Percentiles rank a stretch among this genome's conserved stretches.
Conservation (phyloP, 2,329 filamentous ascomycete genomes). For the Ambrosiella cleistominuta region DNA sequence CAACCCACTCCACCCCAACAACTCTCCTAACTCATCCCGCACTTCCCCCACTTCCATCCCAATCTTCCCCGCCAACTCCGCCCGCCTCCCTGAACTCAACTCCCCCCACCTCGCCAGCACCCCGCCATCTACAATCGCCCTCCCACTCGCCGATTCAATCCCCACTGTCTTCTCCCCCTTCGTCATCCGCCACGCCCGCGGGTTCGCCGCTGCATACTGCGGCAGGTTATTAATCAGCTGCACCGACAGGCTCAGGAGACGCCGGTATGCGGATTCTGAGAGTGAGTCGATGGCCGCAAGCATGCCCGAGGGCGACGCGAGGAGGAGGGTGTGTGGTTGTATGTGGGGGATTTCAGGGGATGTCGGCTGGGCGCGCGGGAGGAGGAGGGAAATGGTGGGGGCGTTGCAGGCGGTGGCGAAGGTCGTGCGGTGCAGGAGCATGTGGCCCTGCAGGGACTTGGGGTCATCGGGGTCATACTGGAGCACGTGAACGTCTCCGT, state of each 20-base stretch:
- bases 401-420: constrained; percentile 73
- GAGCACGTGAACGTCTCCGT: constrained; percentile 72
- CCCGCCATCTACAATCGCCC: constrained; percentile 63
- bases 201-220: constrained; percentile 65
- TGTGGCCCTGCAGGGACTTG: constrained; percentile 76
- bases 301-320: constrained; percentile 59
- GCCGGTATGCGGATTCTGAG: constrained; percentile 63
- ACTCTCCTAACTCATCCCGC: constrained; percentile 48
- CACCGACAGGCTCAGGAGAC: constrained; percentile 62
- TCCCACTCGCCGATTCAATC: constrained; percentile 40
- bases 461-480: constrained; percentile 95
- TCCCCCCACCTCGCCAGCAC: constrained; percentile 60
- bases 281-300: constrained; percentile 63
- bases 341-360: constrained; percentile 19
- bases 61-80: constrained; percentile 57
- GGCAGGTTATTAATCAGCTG: constrained; percentile 63
- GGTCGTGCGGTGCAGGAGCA: constrained; percentile 69
- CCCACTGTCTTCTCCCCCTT: constrained; percentile 30
- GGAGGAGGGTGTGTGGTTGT: constrained; percentile 36
- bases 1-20: constrained; percentile 46
- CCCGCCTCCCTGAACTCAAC: constrained; percentile 50
- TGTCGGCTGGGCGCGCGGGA: constrained; percentile 37
- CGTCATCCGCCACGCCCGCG: constrained; percentile 53
- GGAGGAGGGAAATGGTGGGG: constrained; percentile 54
- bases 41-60: constrained; percentile 49